Evolutionary conservation across 2,329 filamentous ascomycete genomes (phyloP), one percentile per base, ranked within the genome.

Genomic region (Scytalidium sp.): DNA sequence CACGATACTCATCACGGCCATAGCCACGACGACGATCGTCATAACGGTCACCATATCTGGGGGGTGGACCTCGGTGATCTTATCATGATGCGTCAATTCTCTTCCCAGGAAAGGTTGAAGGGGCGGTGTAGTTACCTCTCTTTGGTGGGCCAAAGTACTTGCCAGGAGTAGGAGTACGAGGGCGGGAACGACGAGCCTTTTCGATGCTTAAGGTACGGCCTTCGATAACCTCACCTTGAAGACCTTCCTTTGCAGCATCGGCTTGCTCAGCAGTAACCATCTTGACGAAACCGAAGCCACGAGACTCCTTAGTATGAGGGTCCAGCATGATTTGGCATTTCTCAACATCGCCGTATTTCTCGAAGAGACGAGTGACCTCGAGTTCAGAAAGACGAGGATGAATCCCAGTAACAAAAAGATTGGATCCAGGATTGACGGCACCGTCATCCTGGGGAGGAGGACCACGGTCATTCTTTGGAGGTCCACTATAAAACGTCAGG

Each of bases 321-420:
- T 99, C 94, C 66, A 93, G 85, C 94, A 99, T 99, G 75, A 99
- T 99, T 71, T 97, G 95, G 77, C 93, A 97, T 75, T 95, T 97
- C 75, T 97, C 93, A 46, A 99, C 94, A 68, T 96, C 91, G 61
- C 94, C 94, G 65, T 97, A 97, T 75, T 97, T 99, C 75, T 97
- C 91, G 67, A 99, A 99, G 59, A 99, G 85, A 69, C 91, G 91
- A 48, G 88, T 88, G 54, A 99, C 90, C 67, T 97, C 94, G 15
- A 85, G 81, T 71, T 99, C 94, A 43, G 82, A 85, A 59, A 99
- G 82, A 64, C 89, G 88, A 50, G 94, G 94, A 70, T 97, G 91
- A 59, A 99, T 99, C 62, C 94, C 94, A 56, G 94, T 99, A 59
- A 99, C 94, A 70, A 99, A 99, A 52, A 99, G 87, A 76, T 99